phyloP scores from a whole-genome alignment of 345 rosid genomes.

The Turnera subulata region DNA sequence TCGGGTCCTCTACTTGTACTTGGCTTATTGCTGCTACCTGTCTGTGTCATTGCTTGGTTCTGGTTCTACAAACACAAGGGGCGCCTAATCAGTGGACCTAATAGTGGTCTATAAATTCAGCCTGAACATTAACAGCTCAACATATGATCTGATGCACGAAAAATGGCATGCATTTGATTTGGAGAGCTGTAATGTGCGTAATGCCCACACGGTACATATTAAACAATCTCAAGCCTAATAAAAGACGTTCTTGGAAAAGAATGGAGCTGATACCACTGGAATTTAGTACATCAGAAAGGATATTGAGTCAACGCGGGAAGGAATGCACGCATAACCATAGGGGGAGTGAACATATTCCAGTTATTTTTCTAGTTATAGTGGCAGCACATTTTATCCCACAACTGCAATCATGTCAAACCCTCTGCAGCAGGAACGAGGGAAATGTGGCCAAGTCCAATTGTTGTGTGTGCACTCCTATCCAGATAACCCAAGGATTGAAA shows the following conservation, averaged over 20 bases:
- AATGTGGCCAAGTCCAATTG: too few relatives aligned
- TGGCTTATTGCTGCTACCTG: slow-evolving; percentile 58
- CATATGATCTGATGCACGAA: too few relatives aligned
- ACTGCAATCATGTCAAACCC: not conserved
- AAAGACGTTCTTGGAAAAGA: too few relatives aligned
- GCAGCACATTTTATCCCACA: too few relatives aligned
- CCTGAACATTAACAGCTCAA: too few relatives aligned
- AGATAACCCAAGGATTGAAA: not conserved
- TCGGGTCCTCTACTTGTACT: slow-evolving; percentile 45
- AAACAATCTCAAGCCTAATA: slow-evolving; percentile 2
- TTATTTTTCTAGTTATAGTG: too few relatives aligned
- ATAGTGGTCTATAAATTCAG: not conserved
- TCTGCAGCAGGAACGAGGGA: not conserved
- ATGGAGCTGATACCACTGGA: not conserved
- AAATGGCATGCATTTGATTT: too few relatives aligned
- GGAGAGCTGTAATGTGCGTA: too few relatives aligned
- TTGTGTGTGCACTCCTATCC: too few relatives aligned
- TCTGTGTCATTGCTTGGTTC: slow-evolving; percentile 49
- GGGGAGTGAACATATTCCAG: too few relatives aligned
- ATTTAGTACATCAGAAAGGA: not conserved
- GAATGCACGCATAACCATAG: not conserved
- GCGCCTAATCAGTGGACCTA: not conserved
- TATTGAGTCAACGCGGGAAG: not conserved
- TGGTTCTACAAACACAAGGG: slow-evolving; percentile 37
- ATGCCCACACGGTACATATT: too few relatives aligned